Percentiles rank a stretch among this genome's conserved stretches.
Conservation (phyloP, 228 moss, liverwort and hornwort species). For the Sphagnum magellanicum region DNA sequence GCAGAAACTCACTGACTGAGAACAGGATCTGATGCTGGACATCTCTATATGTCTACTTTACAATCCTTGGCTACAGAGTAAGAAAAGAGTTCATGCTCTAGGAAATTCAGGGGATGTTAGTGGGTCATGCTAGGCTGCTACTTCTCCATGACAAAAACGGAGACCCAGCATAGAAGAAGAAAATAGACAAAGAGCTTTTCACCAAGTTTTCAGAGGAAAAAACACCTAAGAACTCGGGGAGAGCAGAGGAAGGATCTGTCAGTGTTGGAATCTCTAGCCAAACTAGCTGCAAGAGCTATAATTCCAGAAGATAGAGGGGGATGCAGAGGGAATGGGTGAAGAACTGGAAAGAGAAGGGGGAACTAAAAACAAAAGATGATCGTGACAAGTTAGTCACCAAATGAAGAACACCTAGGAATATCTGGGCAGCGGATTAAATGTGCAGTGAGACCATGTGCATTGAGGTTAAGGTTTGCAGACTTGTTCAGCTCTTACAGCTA, state of each 20-base stretch:
- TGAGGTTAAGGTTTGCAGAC: background rate
- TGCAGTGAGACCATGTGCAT: too few relatives aligned
- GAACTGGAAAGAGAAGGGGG: too few relatives aligned
- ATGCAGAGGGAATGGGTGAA: too few relatives aligned
- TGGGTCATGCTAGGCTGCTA: background rate
- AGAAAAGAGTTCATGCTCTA: background rate
- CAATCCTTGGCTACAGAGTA: background rate
- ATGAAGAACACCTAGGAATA: background rate
- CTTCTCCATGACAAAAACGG: background rate
- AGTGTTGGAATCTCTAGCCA: background rate
- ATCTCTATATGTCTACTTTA: background rate
- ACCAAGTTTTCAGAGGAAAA: too few relatives aligned
- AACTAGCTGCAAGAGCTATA: background rate
- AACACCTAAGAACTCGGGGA: background rate
- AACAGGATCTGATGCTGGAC: background rate
- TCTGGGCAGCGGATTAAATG: background rate
- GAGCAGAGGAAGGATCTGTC: background rate
- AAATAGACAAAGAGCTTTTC: background rate
- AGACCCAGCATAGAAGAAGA: background rate
- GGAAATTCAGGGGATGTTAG: background rate
- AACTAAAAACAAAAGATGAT: too few relatives aligned
- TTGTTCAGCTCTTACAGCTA: background rate
- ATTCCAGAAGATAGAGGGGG: too few relatives aligned
- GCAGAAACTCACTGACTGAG: background rate
- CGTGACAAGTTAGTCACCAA: background rate